Evolutionary conservation across 495 filamentous ascomycete genomes (phyloP).

Genomic region (Penicillium herquei): DNA sequence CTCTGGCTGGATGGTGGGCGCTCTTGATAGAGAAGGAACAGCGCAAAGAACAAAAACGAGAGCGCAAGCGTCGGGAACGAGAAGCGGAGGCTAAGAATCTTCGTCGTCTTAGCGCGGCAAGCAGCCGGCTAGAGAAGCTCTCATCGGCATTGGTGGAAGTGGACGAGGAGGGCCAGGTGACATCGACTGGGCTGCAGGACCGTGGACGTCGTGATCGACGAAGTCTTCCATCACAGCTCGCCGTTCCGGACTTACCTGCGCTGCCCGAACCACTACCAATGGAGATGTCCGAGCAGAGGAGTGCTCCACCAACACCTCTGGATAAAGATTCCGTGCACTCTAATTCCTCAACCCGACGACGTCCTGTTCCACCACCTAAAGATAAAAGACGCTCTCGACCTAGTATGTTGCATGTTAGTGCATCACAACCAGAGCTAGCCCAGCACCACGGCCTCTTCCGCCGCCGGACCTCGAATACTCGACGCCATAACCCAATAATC

Average conservation of each 20-base stretch:
- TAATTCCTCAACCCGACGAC: constrained; percentile 63
- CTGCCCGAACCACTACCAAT: constrained; percentile 59
- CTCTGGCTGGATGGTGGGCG: constrained; percentile 94
- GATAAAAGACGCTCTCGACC: constrained; percentile 70
- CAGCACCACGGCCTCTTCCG: constrained; percentile 55
- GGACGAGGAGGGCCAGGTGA: constrained; percentile 62
- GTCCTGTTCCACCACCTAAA: constrained; percentile 83
- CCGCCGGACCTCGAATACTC: constrained; percentile 41
- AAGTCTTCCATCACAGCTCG: constrained; percentile 50
- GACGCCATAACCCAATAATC: constrained; percentile 67
- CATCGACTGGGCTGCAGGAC: constrained; percentile 31
- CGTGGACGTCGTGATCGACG: constrained; percentile 57
- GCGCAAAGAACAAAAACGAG: constrained; percentile 78
- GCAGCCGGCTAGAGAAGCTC: constrained; percentile 76
- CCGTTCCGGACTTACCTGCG: constrained; percentile 66
- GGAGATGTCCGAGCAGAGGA: constrained; percentile 37
- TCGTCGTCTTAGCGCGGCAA: constrained; percentile 80
- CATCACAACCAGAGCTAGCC: constrained; percentile 64
- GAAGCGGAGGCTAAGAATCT: constrained; percentile 79
- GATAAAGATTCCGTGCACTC: constrained; percentile 78
- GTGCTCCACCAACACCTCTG: constrained; percentile 59
- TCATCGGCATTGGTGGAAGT: constrained; percentile 72
- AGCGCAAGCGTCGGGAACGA: constrained; percentile 80
- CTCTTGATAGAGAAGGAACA: constrained; percentile 94
- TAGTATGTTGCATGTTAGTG: constrained; percentile 78